Evolutionary conservation across 768 basidiomycete species (phyloP), one percentile per base, ranked within the genome.

Genomic region (Boletus fagicola): DNA sequence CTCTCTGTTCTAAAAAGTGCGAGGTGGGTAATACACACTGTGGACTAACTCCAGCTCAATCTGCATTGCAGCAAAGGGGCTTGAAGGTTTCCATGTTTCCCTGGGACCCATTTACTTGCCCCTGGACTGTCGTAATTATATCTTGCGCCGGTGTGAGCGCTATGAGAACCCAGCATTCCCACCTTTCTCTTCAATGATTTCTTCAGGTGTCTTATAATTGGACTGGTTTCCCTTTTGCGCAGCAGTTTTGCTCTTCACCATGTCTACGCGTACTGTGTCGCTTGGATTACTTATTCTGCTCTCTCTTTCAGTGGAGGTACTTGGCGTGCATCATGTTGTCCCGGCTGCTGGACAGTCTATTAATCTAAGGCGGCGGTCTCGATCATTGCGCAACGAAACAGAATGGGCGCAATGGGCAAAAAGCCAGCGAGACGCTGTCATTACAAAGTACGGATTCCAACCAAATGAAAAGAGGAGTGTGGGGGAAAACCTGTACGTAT

Each of bases 401-500:
- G 65, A 72, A 36, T 63, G 61, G 63, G 63, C 61, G 16, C 56
- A 33, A 22, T 71, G 65, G 84, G 83, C 83, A 3, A 75, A 77
- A 57, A 65, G 62, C n/a, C 79, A 84, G 31, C 72, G 75, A 36
- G 69, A 75, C 33, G 68, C 67, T 11, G 63, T 85, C 53, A 65
- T 74, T 40, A 60, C 72, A 9, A 86, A 86, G 65, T 86, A 86
- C 57, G 75, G 78, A 6, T 58, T 64, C 26, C 51, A 30, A 52
- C 36, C 50, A 10, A 51, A 65, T 2, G 16, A 64, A 45, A 81
- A 76, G 65, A 75, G 84, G 45, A 72, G 72, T 13, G 64, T 72
- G 20, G 84, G 83, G 12, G 76, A 77, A 42, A 82, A 82, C 62
- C 65, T 80, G 83, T 83, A 63, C 0, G 62, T 55, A 22, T 26